A percentile compares a stretch with the other conserved stretches of the same genome.
Evolutionary conservation across 768 basidiomycete species (phyloP).

Genomic region (Suillus ampliporus): DNA sequence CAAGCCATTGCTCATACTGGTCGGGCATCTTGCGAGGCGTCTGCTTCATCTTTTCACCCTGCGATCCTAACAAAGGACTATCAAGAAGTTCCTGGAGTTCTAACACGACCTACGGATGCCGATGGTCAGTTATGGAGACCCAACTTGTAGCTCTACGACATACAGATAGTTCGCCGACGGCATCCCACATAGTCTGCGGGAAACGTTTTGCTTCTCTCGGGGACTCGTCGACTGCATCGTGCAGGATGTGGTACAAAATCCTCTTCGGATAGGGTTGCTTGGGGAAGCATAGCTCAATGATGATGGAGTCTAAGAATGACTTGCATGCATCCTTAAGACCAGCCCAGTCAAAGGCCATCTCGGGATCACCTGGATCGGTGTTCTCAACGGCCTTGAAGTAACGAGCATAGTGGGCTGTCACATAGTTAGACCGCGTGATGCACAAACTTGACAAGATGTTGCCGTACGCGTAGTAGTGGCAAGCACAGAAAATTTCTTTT

Average conservation of each 20-base stretch:
- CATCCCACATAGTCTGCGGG: conserved; percentile 80
- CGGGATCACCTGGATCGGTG: conserved; percentile 49
- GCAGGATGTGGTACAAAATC: conserved; percentile 68
- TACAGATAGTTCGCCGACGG: conserved; percentile 83
- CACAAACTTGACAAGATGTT: conserved; percentile 10
- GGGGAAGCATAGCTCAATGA: conserved; percentile 84
- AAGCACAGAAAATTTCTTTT: conserved; percentile 69
- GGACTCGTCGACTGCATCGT: conserved; percentile 74
- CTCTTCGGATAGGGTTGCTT: conserved; percentile 67
- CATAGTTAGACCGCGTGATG: conserved; percentile 13
- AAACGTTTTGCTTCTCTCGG: conserved; percentile 78
- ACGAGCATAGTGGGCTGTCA: conserved; percentile 68
- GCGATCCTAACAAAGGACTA: conserved; percentile 59
- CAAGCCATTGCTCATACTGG: conserved; percentile 67
- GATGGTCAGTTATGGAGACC: conserved; percentile 2
- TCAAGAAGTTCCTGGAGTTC: conserved; percentile 72
- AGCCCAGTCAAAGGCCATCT: conserved; percentile 69
- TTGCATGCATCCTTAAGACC: conserved; percentile 65
- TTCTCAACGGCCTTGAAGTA: conserved; percentile 63
- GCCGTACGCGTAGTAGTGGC: conserved; percentile 72
- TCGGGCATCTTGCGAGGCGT: conserved; percentile 59
- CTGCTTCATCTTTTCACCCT: conserved; percentile 58
- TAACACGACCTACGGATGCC: conserved; percentile 56
- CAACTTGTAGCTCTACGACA: conserved; percentile 14
- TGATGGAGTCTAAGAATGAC: conserved; percentile 84